Evolutionary conservation across 2,329 filamentous ascomycete genomes (phyloP), one percentile per base, ranked within the genome.

Genomic region (Trichoderma endophyticum): DNA sequence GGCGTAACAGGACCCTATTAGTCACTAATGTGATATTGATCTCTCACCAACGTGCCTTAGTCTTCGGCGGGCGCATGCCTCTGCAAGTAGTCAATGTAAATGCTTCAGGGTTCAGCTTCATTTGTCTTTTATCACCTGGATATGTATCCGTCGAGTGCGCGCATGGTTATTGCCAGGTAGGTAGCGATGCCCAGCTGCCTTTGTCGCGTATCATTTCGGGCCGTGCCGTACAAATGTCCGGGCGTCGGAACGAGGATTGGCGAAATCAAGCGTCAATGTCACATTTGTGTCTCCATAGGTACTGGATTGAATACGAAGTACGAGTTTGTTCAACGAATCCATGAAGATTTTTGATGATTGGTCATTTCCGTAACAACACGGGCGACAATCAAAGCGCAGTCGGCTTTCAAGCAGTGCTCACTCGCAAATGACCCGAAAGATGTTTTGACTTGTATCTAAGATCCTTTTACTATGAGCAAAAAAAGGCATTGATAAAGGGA

Each of bases 151-250:
- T 48, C 4, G 43, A 48, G 2, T 8, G 36, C 43, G 43, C 18
- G 43, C 43, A 21, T 48, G 18, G 43, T 6, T 48, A 43, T 4
- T 15, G 3, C 5, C 3, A n/a, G 39, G 43, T 48, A 48, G 15
- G 43, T 48, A 48, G 43, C 1, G 43, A 48, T n/a, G 43, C 43
- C 43, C 43, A 48, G 43, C 43, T 48, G 18, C 28, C 26, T 32
- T 36, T 34, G 57, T 34, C 26, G 9, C 26, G 26, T 21, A 28
- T 48, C 39, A 56, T 36, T 56, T 66, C 43, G 48, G 69, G 51
- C 69, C 69, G 69, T 57, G 48, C 68, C 68, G 68, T 56, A 43
- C 28, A 32, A 21, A 32, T 54, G 39, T 21, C n/a, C 61, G 39
- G 39, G 48, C 11, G 26, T 28, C 51, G 51, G 51, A 8, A 56